Conservation (phyloP, 2,329 filamentous ascomycete species). For the Fusarium zealandicum region DNA sequence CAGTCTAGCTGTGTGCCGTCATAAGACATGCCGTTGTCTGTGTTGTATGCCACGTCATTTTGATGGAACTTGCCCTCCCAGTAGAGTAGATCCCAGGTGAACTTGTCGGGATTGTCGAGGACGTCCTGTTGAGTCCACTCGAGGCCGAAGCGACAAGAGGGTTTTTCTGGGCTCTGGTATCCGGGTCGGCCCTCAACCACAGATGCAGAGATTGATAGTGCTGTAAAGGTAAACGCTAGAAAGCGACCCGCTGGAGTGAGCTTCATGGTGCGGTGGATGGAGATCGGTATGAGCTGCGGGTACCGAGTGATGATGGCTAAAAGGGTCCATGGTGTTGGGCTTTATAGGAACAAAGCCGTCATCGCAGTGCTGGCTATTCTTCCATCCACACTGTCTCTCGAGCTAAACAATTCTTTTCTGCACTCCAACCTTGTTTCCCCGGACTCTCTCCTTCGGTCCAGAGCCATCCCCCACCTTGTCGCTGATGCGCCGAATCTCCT, state of each 20-base stretch:
- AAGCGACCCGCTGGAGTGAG: not conserved
- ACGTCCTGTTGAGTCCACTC: conserved; percentile 43
- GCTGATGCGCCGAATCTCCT: not conserved
- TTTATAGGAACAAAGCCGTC: not conserved
- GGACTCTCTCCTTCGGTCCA: conserved; percentile 4
- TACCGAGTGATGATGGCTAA: too few species aligned
- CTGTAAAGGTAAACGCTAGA: conserved; percentile 2
- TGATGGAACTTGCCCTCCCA: conserved; percentile 56
- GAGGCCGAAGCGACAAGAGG: conserved; percentile 44
- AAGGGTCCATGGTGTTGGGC: not conserved
- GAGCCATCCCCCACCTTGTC: conserved; percentile 8
- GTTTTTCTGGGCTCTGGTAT: conserved; percentile 11
- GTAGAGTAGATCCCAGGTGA: conserved; percentile 49
- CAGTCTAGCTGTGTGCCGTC: conserved; percentile 50
- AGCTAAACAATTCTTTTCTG: not conserved
- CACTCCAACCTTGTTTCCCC: conserved; percentile 8
- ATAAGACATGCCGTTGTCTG: conserved; percentile 52
- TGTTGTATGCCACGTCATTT: conserved; percentile 51
- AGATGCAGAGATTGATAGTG: not conserved
- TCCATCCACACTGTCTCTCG: too few species aligned
- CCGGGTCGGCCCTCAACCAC: not conserved
- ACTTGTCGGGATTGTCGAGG: conserved; percentile 41
- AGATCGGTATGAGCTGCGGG: not conserved
- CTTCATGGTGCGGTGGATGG: conserved; percentile 13
- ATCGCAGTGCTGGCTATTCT: too few species aligned